A percentile compares a stretch with the other conserved stretches of the same genome.
Evolutionary conservation across 2,329 filamentous ascomycete species (phyloP).

Genomic region (Trichophyton mentagrophytes): DNA sequence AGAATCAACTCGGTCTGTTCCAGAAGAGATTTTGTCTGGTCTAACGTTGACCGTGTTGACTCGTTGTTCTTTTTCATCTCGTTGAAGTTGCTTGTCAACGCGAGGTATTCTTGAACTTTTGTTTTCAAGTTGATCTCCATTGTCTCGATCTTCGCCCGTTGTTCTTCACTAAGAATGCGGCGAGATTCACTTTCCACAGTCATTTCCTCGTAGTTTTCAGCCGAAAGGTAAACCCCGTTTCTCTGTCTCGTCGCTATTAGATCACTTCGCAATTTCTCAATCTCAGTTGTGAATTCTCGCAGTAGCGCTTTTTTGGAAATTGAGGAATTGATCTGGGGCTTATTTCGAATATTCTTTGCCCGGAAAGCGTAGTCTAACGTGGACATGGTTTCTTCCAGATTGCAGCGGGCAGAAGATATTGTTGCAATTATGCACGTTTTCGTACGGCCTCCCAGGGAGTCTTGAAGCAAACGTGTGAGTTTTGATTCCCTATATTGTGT

Average conservation of each 20-base stretch:
- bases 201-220: constrained; percentile 81
- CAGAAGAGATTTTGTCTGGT: constrained; percentile 67
- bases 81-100: constrained; percentile 75
- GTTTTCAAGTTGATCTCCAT: constrained; percentile 83
- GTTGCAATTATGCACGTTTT: constrained; percentile 99
- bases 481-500: constrained; percentile 63
- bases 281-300: constrained; percentile 79
- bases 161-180: constrained; percentile 81
- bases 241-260: constrained; percentile 83
- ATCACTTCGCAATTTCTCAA: constrained; percentile 88
- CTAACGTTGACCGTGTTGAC: constrained; percentile 54
- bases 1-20: constrained; percentile 82
- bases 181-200: constrained; percentile 84
- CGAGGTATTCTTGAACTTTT: constrained; percentile 85
- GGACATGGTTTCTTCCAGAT: constrained; percentile 94
- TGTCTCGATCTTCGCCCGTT: constrained; percentile 79
- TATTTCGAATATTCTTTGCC: constrained; percentile 97
- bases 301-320: constrained; percentile 88
- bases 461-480: constrained; percentile 84
- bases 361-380: constrained; percentile 96
- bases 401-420: constrained; percentile 84
- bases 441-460: constrained; percentile 85
- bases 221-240: constrained; percentile 87
- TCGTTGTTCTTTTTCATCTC: constrained; percentile 84
- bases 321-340: constrained; percentile 84